Conservation (phyloP, 257 asterid species). For the Jaltomata sinuosa region DNA sequence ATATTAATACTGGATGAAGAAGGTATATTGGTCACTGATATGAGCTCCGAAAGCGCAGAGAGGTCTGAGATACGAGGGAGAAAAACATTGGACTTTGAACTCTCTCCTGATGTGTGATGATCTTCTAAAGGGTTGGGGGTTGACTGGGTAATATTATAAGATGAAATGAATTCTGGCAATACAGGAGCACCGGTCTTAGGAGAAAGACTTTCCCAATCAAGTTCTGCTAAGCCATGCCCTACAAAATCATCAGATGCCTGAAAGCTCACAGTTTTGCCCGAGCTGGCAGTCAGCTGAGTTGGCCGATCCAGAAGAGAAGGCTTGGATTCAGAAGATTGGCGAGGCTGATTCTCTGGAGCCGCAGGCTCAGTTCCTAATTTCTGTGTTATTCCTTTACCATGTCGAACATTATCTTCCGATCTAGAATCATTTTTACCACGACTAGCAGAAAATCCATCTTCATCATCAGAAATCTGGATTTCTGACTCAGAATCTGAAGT, state of each 20-base stretch:
- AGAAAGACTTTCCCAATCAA: constrained; percentile 22
- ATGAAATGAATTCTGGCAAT: constrained; percentile 23
- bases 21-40: constrained; percentile 28
- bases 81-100: constrained; percentile 9
- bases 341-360: constrained; percentile 5
- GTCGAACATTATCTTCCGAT: constrained; percentile 11
- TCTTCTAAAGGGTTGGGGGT: constrained; percentile 7
- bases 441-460: constrained; percentile 29
- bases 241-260: constrained; percentile 9
- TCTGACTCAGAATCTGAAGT: constrained; percentile 85
- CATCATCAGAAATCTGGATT: constrained; percentile 58
- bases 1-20: constrained; percentile 18
- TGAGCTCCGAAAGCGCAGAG: constrained; percentile 40
- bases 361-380: constrained; percentile 9
- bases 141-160: constrained; percentile 19
- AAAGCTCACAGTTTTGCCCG: constrained; percentile 9
- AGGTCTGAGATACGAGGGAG: constrained; percentile 33
- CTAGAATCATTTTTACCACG: constrained; percentile 5
- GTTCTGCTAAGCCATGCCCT: constrained; percentile 27
- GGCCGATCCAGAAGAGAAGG: constrained; percentile 29
- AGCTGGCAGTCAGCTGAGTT: constrained; percentile 18
- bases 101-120: constrained; percentile 13
- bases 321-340: constrained; percentile 18
- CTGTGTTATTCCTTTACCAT: constrained; percentile 4
- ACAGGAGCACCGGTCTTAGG: constrained; percentile 14